Percentiles rank a stretch among this genome's conserved stretches.
Evolutionary conservation across 2,329 filamentous ascomycete genomes (phyloP).

Genomic region (Teratosphaeriaceae sp.): DNA sequence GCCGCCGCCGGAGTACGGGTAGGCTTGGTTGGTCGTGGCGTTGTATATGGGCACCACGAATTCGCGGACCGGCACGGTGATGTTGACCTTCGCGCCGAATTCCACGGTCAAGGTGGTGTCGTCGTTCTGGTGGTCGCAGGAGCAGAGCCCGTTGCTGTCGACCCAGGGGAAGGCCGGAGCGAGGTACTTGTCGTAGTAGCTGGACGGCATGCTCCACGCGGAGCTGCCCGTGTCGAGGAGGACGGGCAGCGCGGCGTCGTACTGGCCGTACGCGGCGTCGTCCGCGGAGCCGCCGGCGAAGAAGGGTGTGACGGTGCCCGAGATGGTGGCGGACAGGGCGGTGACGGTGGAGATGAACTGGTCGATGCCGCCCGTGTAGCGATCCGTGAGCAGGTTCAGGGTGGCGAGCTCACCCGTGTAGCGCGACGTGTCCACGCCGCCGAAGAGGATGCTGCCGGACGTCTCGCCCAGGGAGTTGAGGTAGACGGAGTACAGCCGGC

Average conservation of each 20-base stretch:
- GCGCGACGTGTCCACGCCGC: slow-evolving; percentile 28
- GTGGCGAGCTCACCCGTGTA: slow-evolving; percentile 26
- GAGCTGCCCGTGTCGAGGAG: slow-evolving; percentile 28
- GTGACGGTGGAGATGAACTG: slow-evolving; percentile 26
- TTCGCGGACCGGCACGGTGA: slow-evolving; percentile 21
- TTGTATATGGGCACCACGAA: slow-evolving; percentile 27
- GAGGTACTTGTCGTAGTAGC: slow-evolving; percentile 20
- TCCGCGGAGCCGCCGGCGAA: slow-evolving; percentile 16
- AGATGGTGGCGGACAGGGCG: slow-evolving; percentile 15
- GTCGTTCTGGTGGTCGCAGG: slow-evolving; percentile 20
- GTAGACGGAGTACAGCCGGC: slow-evolving; percentile 26
- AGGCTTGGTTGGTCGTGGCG: slow-evolving; percentile 16
- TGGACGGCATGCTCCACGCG: slow-evolving; percentile 20
- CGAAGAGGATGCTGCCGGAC: slow-evolving; percentile 29
- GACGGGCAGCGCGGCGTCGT: slow-evolving; percentile 18
- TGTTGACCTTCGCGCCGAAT: slow-evolving; percentile 22
- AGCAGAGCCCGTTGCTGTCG: slow-evolving; percentile 12
- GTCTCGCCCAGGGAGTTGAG: slow-evolving; percentile 22
- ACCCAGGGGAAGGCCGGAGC: slow-evolving; percentile 18
- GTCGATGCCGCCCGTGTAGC: slow-evolving; percentile 12
- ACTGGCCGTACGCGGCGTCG: slow-evolving; percentile 13
- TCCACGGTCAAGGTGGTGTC: slow-evolving; percentile 21
- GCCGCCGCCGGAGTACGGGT: slow-evolving; percentile 12
- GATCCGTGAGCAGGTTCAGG: slow-evolving; percentile 23
- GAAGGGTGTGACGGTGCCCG: slow-evolving; percentile 13